Base-by-base conservation (phyloP, 805 yeast genomes). In the Hanseniaspora guilliermondii region DNA sequence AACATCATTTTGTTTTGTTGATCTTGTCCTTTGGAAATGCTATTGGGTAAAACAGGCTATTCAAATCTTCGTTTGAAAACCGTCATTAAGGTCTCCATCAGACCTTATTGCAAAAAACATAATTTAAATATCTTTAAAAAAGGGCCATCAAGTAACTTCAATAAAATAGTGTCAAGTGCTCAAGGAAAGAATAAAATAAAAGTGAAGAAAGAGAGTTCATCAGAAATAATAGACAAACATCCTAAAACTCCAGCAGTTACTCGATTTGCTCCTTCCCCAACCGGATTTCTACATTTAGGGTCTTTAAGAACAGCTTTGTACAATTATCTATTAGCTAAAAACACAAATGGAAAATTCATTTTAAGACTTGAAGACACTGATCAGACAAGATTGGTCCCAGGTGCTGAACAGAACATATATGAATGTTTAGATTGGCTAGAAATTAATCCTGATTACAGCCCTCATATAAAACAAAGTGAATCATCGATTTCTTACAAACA, bases 241-340 rank as follows among this genome's bases (percentile, higher is more conserved):
- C 79, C 81, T 0, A 59, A 56, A 0, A 36, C 57, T 0, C 87
- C 93, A 0, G 94, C 81, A 0, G 68, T 96, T 59, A 86, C 97
- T 0, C 70, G 99, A 59, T 93, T 93, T 68, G 99, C 99, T 0
- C 98, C 99, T 0, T 88, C 97, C 1, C 99, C 99, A 1, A 93
- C 99, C 0, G 99, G 99, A 0, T 78, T 78, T 58, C 72, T 93
- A n/a, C 99, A 93, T 65, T 65, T 93, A 56, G 99, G 99, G 0
- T 89, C 97, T 0, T 65, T 93, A 46, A 71, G 99, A 65, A 93
- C 99, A 0, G 97, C 97, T 0, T 68, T 93, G 19, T 93, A 87
- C 68, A 93, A 93, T 66, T 93, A 82, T 62, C 67, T 93, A 17
- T 69, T 86, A 16, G 97, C 98, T 0, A 79, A 73, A 60, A 73